Percentiles rank a stretch among this genome's conserved stretches.
Conservation (phyloP, 2,329 filamentous ascomycete genomes). For the Gaeumannomyces tritici region DNA sequence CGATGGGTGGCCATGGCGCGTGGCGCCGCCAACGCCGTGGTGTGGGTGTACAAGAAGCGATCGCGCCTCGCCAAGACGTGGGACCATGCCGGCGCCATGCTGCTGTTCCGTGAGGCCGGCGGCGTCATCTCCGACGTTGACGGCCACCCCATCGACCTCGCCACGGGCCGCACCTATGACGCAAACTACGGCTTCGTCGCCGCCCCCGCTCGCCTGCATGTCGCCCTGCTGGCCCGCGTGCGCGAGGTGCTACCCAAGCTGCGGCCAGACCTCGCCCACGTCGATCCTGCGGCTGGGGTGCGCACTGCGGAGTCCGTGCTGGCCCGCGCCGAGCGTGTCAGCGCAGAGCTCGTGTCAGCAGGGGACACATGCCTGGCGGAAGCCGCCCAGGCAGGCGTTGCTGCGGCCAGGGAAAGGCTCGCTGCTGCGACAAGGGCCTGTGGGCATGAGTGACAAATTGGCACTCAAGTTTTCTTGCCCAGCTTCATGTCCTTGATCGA, state of each 20-base stretch:
- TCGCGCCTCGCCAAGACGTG: slow-evolving; percentile 43
- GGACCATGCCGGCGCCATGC: slow-evolving; percentile 52
- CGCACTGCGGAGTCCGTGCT: neutral
- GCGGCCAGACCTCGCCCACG: neutral
- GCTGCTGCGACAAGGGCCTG: neutral
- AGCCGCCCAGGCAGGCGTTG: neutral
- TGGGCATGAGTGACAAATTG: neutral
- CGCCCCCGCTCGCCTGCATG: slow-evolving; percentile 34
- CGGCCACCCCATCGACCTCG: slow-evolving; percentile 39
- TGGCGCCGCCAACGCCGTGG: slow-evolving; percentile 41
- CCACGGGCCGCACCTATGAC: slow-evolving; percentile 35
- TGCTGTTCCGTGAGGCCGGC: slow-evolving; percentile 47
- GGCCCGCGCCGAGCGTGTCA: neutral
- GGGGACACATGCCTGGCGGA: neutral
- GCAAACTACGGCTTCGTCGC: slow-evolving; percentile 48
- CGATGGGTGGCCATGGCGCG: slow-evolving; percentile 44
- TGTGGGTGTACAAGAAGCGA: slow-evolving; percentile 44
- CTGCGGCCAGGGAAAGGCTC: neutral
- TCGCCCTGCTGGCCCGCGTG: slow-evolving; percentile 27
- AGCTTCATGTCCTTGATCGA: neutral
- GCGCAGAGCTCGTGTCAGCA: neutral
- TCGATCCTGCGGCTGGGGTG: neutral
- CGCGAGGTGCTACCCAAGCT: slow-evolving; percentile 10
- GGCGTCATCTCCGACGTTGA: slow-evolving; percentile 45
- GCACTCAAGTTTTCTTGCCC: neutral